Evolutionary conservation across 2,329 filamentous ascomycete genomes (phyloP), one percentile per base, ranked within the genome.

Genomic region (Epichloe gansuensis): DNA sequence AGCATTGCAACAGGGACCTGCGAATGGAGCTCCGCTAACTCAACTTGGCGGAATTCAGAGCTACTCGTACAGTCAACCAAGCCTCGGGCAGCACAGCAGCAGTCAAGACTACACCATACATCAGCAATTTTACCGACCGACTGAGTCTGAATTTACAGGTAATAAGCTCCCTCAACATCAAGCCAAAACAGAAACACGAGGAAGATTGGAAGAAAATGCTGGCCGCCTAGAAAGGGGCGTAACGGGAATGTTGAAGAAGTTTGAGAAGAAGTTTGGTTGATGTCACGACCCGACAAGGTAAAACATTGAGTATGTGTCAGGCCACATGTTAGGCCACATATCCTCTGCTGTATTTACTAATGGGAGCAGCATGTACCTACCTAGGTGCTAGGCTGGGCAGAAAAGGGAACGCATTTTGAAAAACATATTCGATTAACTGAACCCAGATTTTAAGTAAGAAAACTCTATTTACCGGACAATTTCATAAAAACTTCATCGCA

Each of bases 251-350:
- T 67, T 90, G 58, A 88, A 85, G 76, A 88, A 83, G 70, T 76
- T 90, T 67, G 86, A 90, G 71, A 88, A 87, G 80, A 86, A 81
- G 64, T 83, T 85, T 68, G 76, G 75, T 0, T 81, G 65, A 49
- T 25, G 7, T 23, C 25, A 37, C 17, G 34, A 25, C 9, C 15
- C 8, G 25, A 46, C 15, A 4, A 31, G 9, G 31, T 31, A 4
- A 31, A 31, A 11, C 8, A 31, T 31, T 8, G 3, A 3, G 31
- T 0, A 31, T 31, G 31, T 31, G 31, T 31, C 9, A 25, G 23
- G 23, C n/a, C 7, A n/a, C 34, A 12, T 46, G 23, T 46, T 13
- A 44, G 25, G 15, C 4, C 42, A 21, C 17, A 25, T 44, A 9
- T 15, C 3, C 11, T 13, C 21, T 25, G 17, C 42, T 25, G 23